Percentiles rank a stretch among this genome's conserved stretches.
phyloP scores from a whole-genome alignment of 345 rosid species.

The Eucalyptus cladocalyx region DNA sequence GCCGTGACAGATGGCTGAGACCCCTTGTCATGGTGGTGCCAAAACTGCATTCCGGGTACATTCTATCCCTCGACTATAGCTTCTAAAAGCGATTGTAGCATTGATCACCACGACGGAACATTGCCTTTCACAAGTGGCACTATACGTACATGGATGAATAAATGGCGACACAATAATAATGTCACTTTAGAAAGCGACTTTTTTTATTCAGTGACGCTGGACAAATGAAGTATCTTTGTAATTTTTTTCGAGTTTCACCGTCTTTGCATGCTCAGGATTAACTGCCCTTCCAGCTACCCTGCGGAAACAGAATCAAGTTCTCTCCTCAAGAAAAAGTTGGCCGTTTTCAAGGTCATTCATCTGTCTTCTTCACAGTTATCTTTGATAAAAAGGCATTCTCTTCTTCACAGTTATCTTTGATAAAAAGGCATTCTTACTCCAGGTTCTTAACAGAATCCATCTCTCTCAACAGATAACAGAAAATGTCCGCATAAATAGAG shows the following conservation, averaged over 20 bases:
- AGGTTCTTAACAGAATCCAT: background rate
- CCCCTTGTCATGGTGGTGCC: background rate
- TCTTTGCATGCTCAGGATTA: background rate
- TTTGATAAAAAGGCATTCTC: background rate
- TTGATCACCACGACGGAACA: background rate
- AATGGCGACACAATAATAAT: background rate
- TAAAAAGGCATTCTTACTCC: background rate
- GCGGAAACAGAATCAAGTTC: background rate
- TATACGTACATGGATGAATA: background rate
- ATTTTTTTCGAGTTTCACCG: background rate
- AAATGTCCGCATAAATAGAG: background rate
- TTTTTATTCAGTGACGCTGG: background rate
- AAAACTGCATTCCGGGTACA: background rate
- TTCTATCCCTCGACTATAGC: background rate
- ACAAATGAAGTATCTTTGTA: background rate
- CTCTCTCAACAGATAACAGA: background rate
- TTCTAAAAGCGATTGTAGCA: background rate
- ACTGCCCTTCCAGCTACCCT: background rate
- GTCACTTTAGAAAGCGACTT: background rate
- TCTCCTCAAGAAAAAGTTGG: background rate
- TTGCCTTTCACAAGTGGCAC: background rate
- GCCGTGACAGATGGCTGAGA: background rate
- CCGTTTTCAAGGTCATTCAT: background rate
- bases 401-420: background rate
- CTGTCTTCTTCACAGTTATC: background rate